Base-by-base conservation (phyloP, 441 rosid genomes). In the Euphorbia corollata region DNA sequence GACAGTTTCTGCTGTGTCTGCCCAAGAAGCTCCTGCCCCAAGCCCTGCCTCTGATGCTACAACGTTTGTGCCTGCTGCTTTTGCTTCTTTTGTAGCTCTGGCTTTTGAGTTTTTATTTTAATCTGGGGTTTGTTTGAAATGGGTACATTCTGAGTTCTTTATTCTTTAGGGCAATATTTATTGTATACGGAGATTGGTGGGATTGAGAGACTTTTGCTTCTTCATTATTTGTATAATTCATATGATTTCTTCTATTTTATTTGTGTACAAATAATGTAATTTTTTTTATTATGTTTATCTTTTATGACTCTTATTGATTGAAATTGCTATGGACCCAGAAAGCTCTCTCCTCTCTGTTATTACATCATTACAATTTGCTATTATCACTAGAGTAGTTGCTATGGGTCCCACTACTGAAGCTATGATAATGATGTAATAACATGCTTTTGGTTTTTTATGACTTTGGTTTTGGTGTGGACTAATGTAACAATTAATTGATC, bases 11-110 rank as follows among this genome's bases (percentile, higher is more conserved):
- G 71, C 75, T 12, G 62, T 68, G 12, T 70, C 78, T 2, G 84
- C 82, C 8, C 78, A 75, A 0, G 82, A 82, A 3, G 74, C 75
- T 7, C 86, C 86, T 0, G 78, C 81, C 2, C 86, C 84, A 0
- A 18, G 63, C 59, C 83, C 87, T 0, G 11, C 76, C 3, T 79
- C 87, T 2, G 80, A 74, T 20, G 80, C 82, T 36, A 16, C 71
- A 2, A 1, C 64, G 11, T 68, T 73, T 60, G 74, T 55, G 41
- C 84, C 84, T 10, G 61, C 82, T 11, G 51, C 71, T 10, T 22
- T 83, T 20, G 83, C 79, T 32, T 83, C 84, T 8, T 48, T 81
- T 12, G 78, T 56, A 0, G 82, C 79, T 45, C 50, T 83, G 23
- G 77, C 76, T 6, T 72, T 73, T 67, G 82, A 79, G 16, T 47